Evolutionary conservation across 768 basidiomycete genomes (phyloP), one percentile per base, ranked within the genome.

Genomic region (Lanmaoa rubissima): DNA sequence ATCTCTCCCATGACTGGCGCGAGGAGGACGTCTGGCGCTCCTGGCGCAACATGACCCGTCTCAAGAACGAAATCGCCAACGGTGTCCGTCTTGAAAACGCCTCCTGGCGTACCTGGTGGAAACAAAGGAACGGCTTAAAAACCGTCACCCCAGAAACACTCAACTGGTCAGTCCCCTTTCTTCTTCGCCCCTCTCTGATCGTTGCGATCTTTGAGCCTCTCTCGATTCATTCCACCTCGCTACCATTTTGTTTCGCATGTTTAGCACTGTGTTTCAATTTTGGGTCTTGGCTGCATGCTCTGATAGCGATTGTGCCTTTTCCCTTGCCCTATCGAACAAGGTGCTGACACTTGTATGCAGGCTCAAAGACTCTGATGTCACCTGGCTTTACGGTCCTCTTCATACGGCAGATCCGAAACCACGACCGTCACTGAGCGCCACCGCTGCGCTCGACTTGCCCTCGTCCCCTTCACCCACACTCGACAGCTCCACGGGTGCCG

Each of bases 51-150:
- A 98, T 98, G 94, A 98, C 96, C 46, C 82, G 92, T 54, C 93
- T 94, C 79, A 99, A 98, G 84, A 90, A 96, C 70, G 96, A 94
- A 75, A 97, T 99, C 68, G 85, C 92, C 7, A 98, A 99, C 70
- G 96, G 96, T 46, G 80, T 89, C 47, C 79, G 96, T 48, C 83
- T 99, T 54, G 97, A 99, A 79, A 99, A 99, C 67, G 97, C 97
- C 10, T 92, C 90, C 58, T 99, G 96, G 96, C 79, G 96, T 41
- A 98, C 95, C 1, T 99, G 96, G 96, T 98, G 95, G 88, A 98
- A 98, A 76, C 95, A 98, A 82, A 80, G 96, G 60, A 97, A 97
- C 66, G 91, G 94, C 62, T 82, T 99, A 59, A 92, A 88, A 77
- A 99, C 96, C 0, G 81, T 99, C 70, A 90, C 87, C 26, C 96